phyloP scores from a whole-genome alignment of 208 protist genomes.

The Leishmania martiniquensis region DNA sequence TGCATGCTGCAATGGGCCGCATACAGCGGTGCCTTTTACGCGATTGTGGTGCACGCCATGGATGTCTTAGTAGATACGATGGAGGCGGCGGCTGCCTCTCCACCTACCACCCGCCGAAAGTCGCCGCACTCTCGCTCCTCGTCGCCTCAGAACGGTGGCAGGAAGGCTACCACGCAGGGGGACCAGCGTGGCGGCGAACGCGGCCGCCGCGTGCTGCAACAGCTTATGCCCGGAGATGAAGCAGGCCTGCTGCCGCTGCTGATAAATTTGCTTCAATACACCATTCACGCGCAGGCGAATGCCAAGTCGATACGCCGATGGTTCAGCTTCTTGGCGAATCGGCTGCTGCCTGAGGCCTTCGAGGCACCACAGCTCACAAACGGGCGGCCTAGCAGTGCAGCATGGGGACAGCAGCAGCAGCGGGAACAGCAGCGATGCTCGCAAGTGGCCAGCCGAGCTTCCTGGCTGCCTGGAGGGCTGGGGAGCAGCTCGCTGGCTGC shows the following conservation, averaged over 20 bases:
- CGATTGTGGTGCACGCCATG: conserved; percentile 55
- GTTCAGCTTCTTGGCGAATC: conserved; percentile 65
- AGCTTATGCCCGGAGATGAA: conserved; percentile 26
- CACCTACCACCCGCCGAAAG: background rate
- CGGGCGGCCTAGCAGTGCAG: conserved; percentile 43
- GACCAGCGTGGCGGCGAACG: background rate
- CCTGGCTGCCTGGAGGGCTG: background rate
- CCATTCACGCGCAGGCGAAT: conserved; percentile 66
- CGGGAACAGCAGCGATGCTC: conserved; percentile 8
- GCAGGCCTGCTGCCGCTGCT: conserved; percentile 67
- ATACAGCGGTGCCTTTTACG: conserved; percentile 70
- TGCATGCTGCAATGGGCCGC: conserved; percentile 73
- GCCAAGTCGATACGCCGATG: conserved; percentile 50
- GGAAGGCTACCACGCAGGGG: background rate
- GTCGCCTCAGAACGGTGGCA: conserved; percentile 5
- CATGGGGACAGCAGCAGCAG: conserved; percentile 36
- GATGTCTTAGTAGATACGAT: conserved; percentile 36
- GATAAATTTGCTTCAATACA: conserved; percentile 51
- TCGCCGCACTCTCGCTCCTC: background rate
- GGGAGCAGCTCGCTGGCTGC: background rate
- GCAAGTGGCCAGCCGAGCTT: conserved; percentile 1
- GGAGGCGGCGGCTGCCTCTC: conserved; percentile 1
- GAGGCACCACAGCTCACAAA: conserved; percentile 65
- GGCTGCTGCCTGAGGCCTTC: conserved; percentile 68
- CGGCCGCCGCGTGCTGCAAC: conserved; percentile 17